Evolutionary conservation across 257 asterid species (phyloP).

Genomic region (Scutellaria baicalensis): DNA sequence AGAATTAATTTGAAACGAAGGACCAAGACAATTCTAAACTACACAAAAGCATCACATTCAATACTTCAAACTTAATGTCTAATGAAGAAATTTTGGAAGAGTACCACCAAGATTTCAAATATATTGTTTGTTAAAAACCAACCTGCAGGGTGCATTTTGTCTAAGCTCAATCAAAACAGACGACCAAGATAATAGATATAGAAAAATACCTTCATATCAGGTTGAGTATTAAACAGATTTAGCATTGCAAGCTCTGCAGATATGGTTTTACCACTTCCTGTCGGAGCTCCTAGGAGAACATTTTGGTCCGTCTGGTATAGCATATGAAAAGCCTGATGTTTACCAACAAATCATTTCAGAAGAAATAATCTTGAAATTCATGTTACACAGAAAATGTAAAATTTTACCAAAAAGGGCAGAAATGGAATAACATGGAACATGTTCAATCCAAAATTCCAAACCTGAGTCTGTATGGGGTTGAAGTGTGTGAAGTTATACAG

Average conservation of each 20-base stretch:
- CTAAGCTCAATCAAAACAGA: not conserved
- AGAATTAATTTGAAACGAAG: not conserved
- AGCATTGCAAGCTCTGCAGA: slow-evolving; percentile 99
- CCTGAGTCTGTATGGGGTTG: slow-evolving; percentile 99
- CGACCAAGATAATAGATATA: not conserved
- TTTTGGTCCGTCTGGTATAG: slow-evolving; percentile 86
- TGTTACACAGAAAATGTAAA: not conserved
- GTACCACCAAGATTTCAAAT: not conserved
- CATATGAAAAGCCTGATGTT: slow-evolving; percentile 82
- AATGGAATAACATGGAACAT: not conserved
- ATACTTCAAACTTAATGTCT: not conserved
- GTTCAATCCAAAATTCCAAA: slow-evolving; percentile 39
- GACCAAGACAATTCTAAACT: not conserved
- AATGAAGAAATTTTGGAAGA: not conserved
- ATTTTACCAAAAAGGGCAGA: not conserved
- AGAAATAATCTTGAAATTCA: slow-evolving; percentile 5
- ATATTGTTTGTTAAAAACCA: not conserved
- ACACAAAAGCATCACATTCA: not conserved
- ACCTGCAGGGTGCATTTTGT: not conserved
- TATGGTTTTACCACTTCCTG: slow-evolving; percentile 98
- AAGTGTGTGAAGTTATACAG: slow-evolving; percentile 84
- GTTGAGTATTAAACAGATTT: slow-evolving; percentile 78
- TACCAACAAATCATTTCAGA: slow-evolving; percentile 21
- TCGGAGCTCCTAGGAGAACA: slow-evolving; percentile 97
- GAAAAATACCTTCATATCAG: slow-evolving; percentile 82